Base-by-base conservation (phyloP, 352 stramenopile genomes). In the Stramenopiles sp. region DNA sequence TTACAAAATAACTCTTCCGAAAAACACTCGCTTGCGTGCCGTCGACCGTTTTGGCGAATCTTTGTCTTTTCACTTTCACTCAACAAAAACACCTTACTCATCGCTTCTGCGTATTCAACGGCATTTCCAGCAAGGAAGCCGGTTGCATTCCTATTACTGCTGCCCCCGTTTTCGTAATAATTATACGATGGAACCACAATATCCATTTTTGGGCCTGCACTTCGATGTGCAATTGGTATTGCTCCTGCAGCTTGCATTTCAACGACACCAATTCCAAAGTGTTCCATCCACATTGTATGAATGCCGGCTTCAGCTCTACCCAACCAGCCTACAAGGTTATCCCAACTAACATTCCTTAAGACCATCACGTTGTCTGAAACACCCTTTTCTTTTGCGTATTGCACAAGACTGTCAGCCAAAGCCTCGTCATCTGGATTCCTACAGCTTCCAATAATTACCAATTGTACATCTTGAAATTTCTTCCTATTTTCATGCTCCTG, bases 211-310 rank as follows among this genome's bases (percentile, higher is more conserved):
- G 97, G 97, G 0, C 97, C 97, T 67, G 96, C 97, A 1, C 93
- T 98, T 84, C 98, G 92, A 87, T 99, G 97, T 0, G 96, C 97
- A 1, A 99, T 87, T 0, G 95, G 89, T 0, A 99, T 86, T 80
- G 32, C 30, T 31, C 78, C 71, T 29, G 81, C 32, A 30, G 86
- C 92, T 94, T 99, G 98, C 94, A 99, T 98, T 88, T 99, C 97
- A 67, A 99, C 97, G 32, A 99, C 94, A 76, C 95, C 95, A 85
- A 99, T 99, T 4, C 97, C 97, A 89, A 99, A 99, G 87, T 99
- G 97, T 86, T 99, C 97, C 81, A 99, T 98, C 88, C 95, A 97
- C 97, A 99, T 99, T 14, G 96, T 99, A 88, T 99, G 97, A 1
- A 99, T 84, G 0, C 97, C 97, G 27, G 99, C 91, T 30, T 82